Evolutionary conservation across 169 alveolate species (phyloP).

Genomic region (Plasmodium relictum): DNA sequence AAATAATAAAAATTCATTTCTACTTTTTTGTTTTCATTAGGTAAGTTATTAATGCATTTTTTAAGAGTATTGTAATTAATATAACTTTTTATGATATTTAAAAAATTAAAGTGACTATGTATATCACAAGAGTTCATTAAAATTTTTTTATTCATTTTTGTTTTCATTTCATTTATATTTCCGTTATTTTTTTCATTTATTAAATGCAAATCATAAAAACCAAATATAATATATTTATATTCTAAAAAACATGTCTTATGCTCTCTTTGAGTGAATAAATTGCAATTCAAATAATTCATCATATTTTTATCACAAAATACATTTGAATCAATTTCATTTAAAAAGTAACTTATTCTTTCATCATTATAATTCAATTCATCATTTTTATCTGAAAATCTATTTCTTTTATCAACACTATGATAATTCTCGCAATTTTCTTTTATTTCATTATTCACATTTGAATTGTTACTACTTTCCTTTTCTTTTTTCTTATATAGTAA

Average conservation of each 20-base stretch:
- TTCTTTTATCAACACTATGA: no score
- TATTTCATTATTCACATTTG: neutral
- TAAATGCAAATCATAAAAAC: conserved; percentile 63
- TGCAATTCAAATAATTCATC: neutral
- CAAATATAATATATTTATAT: conserved; percentile 53
- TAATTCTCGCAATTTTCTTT: neutral
- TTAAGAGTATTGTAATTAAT: conserved; percentile 15
- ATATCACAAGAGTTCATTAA: conserved; percentile 18
- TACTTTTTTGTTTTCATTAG: conserved; percentile 4
- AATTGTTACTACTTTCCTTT: neutral
- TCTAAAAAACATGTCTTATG: conserved; percentile 50
- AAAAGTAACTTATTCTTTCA: neutral
- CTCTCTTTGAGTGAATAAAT: conserved; percentile 62
- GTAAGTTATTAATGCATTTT: neutral
- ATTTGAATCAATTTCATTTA: neutral
- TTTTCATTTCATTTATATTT: conserved; percentile 21
- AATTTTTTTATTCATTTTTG: neutral
- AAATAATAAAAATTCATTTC: conserved; percentile 64
- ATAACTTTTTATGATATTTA: conserved; percentile 36
- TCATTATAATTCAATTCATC: neutral
- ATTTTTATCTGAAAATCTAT: neutral
- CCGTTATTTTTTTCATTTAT: conserved; percentile 26
- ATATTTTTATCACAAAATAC: neutral
- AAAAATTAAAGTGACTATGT: conserved; percentile 64
- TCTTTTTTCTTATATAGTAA: neutral